Base-by-base conservation (phyloP, 148 eudicot species). In the Persicaria maculosa region DNA sequence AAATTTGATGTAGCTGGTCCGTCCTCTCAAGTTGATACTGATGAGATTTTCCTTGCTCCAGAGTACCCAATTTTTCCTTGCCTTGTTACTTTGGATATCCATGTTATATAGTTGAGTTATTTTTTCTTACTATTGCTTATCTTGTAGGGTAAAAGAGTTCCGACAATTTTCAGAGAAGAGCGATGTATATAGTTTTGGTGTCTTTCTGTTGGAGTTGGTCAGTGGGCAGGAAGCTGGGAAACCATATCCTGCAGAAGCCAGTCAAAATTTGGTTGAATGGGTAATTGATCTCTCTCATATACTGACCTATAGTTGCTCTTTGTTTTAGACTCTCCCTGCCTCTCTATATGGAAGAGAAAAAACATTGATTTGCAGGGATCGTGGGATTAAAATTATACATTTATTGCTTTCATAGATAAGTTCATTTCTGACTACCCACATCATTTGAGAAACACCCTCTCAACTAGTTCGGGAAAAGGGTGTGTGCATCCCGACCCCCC, bases 131-230 rank as follows among this genome's bases (percentile, higher is more conserved):
- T 11, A 22, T 59, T 59, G 9, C 5, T 59, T 59, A 22, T 4
- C 55, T 74, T 82, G 76, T 74, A 94, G 98, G 93, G 97, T 91
- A 79, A 89, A 83, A 72, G 98, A 94, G 75, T 91, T 94, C 84
- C 80, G 87, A 76, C 90, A 84, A 50, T 94, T 89, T 84, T 93
- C 98, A 20, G 98, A 91, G 77, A 89, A 85, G 77, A 91, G 98
- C 58, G 98, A 94, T 75, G 91, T 81, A 68, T 88, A 88, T 81
- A 88, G 96, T 85, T 90, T 88, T 73, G 96, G 96, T 48, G 86
- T 94, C 75, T 94, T 94, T 80, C 96, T 94, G 76, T 80, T 94
- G 84, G 97, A 94, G 85, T 81, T 94, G 78, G 86, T 94, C 58
- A 85, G 90, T 62, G 97, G 97, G 19, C 90, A 78, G 71, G 97